phyloP scores from a whole-genome alignment of 176 grass and related monocot genomes.

The Hordeum marinum region DNA sequence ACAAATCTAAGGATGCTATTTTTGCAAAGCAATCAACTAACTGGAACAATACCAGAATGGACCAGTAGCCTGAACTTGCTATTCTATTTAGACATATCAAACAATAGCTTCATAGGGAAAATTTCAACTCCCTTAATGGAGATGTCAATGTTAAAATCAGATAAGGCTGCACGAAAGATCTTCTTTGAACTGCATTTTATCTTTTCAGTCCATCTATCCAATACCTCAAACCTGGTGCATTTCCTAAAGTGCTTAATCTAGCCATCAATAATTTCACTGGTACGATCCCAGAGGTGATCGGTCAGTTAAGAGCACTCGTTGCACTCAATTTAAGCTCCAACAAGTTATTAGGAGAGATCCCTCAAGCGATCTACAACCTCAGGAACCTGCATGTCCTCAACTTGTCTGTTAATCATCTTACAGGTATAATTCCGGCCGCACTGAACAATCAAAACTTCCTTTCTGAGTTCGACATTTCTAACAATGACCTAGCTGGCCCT shows the following conservation, averaged over 20 bases:
- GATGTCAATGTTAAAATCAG: constrained; percentile 27
- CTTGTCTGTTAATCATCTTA: constrained; percentile 6
- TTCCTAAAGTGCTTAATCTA: neutral
- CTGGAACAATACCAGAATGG: too few relatives aligned
- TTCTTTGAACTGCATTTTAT: constrained; percentile 14
- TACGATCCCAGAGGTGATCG: neutral
- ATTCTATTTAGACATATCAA: neutral
- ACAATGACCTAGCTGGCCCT: constrained; percentile 11
- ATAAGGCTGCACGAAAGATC: neutral
- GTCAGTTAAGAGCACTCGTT: neutral
- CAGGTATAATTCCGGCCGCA: neutral
- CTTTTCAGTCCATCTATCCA: neutral
- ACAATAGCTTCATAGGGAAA: constrained; percentile 25
- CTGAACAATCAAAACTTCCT: constrained; percentile 4
- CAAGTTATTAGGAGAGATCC: neutral
- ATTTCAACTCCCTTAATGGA: constrained; percentile 18
- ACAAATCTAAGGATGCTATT: too few relatives aligned
- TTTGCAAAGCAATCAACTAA: too few relatives aligned
- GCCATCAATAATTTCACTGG: neutral
- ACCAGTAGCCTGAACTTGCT: too few relatives aligned
- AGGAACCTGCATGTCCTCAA: neutral
- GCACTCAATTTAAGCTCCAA: neutral
- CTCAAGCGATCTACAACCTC: neutral
- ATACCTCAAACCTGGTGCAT: neutral
- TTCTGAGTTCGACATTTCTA: neutral